Base-by-base conservation (phyloP, 192 early-diverging fungal genomes). In the Podila epigama region DNA sequence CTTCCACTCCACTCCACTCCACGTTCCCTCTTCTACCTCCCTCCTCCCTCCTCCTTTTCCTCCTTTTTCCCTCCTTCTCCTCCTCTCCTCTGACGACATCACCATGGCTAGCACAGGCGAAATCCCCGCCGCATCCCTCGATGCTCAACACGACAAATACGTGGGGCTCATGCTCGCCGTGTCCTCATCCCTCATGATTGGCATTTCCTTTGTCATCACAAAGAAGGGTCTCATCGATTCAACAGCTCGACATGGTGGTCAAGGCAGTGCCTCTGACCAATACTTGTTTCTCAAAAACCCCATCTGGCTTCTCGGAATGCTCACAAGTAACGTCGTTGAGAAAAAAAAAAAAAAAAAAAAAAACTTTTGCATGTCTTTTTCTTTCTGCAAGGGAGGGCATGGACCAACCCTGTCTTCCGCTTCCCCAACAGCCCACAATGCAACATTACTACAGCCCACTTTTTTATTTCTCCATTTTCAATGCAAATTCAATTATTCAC, bases 211-310 rank as follows among this genome's bases (percentile, higher is more conserved):
- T 79, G 91, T 97, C 44, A 82, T 98, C 66, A 96, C 96, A 55
- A 98, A 98, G 83, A 94, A 92, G 68, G 97, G 95, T 27, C 84
- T 98, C 32, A 90, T 95, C 58, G 92, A 94, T 75, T 84, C 91
- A n/a, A 86, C 85, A 56, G 75, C 80, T 27, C 80, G 82, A 54
- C 89, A 92, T 65, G 87, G 79, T 62, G 79, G 68, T 32, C 69
- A 66, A 25, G 80, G 82, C 40, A 88, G 82, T 34, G 89, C 92
- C 25, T 90, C 90, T 8, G 94, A 96, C 50, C 85, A 87, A 13
- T 86, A 92, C 60, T 82, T 88, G 62, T 97, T 95, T 70, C 83
- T 97, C 60, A 89, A 89, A 68, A 96, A 95, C 82, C 85, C 86
- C 63, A 89, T 92, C 40, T 97, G 96, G 96, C 96, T 95, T 90